Evolutionary conservation across 371 early-diverging fungal genomes (phyloP), one percentile per base, ranked within the genome.

Genomic region (Mucor racemosus): DNA sequence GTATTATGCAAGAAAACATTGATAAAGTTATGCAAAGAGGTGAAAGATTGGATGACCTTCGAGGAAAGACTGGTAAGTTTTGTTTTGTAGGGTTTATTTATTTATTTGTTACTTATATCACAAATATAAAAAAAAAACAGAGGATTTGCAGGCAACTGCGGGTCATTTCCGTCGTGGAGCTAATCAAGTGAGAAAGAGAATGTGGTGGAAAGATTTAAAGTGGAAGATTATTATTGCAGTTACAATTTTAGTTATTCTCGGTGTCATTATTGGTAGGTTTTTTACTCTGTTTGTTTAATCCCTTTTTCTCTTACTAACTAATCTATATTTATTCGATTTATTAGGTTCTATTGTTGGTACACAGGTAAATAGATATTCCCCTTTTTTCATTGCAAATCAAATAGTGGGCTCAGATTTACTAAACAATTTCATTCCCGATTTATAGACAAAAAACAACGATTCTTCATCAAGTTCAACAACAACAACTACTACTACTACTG

Each of bases 191-290:
- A 78, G 90, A 38, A 86, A 85, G 76, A 80, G 86, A 77, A 91
- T 91, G 90, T 96, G 96, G 96, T 96, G 96, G 96, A 94, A 93
- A 79, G 94, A 97, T 75, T 91, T 95, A 85, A 97, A 95, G 84
- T 89, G 94, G 87, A 94, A 91, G 78, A 84, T 95, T 61, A 91
- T 95, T 60, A 89, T 97, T 58, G 92, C 82, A 42, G 78, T 88
- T 19, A 86, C 92, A 54, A 79, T 95, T 44, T 70, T 88, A 39
- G 81, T 91, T 55, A 87, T 97, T 60, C 65, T 97, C 59, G 74
- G 91, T 66, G 86, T 92, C 68, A 70, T 70, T 58, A 65, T 70
- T 53, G 70, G 70, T 70, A 65, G 64, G 55, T 39, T 38, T 14
- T 21, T 31, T 36, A 8, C 5, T n/a, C 9, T 26, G 1, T 39